phyloP scores from a whole-genome alignment of 2,329 filamentous ascomycete genomes.

The Diaporthe sp. region DNA sequence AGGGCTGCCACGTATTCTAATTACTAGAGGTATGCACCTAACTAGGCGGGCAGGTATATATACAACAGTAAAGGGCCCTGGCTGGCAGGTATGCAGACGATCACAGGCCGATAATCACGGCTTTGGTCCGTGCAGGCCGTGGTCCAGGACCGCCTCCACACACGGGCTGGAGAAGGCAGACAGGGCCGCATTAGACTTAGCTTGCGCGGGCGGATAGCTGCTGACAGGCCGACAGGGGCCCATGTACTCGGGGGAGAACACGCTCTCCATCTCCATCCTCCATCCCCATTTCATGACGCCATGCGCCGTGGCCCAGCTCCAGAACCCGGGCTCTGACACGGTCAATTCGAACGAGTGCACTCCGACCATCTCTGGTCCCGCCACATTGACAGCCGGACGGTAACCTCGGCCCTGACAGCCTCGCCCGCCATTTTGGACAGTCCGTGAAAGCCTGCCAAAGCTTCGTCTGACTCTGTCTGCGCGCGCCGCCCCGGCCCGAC shows the following conservation, averaged over 20 bases:
- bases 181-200: constrained; percentile 3
- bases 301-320: constrained; percentile 28
- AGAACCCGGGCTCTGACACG: neutral
- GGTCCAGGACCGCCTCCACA: neutral
- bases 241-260: constrained; percentile 4
- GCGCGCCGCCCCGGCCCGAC: constrained; percentile 9
- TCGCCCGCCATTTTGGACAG: neutral
- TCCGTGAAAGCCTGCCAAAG: neutral
- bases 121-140: constrained; percentile 4
- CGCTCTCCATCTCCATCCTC: constrained; percentile 1
- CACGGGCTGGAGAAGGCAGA: neutral
- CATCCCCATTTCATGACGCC: constrained; percentile 35
- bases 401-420: neutral
- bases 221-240: constrained; percentile 20
- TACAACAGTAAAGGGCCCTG: neutral
- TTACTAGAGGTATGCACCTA: too few relatives aligned
- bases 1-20: neutral
- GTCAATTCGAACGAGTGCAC: neutral
- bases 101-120: neutral
- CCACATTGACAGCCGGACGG: constrained; percentile 2
- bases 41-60: neutral
- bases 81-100: neutral
- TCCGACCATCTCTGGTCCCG: neutral
- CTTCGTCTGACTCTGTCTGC: constrained; percentile 23
- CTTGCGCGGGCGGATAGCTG: neutral